Evolutionary conservation across 2,329 filamentous ascomycete genomes (phyloP).

Genomic region (Epichloe aotearoae): DNA sequence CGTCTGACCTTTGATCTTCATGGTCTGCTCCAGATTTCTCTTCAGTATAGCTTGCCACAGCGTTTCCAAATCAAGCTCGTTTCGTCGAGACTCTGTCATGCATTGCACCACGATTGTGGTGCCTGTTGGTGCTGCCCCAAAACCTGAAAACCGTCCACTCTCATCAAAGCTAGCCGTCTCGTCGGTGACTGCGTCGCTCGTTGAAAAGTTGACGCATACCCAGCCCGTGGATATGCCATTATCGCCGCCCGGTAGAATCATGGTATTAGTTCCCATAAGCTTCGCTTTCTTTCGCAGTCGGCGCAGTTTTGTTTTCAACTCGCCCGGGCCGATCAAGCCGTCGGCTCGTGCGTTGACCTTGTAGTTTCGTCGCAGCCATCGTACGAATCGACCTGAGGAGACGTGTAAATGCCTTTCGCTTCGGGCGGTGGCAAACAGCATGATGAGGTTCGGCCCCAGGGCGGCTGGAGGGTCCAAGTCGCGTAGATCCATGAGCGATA

Average conservation of each 20-base stretch:
- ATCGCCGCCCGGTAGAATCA: conserved; percentile 52
- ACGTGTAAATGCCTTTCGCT: conserved; percentile 90
- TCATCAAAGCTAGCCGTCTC: conserved; percentile 33
- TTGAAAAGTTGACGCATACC: conserved; percentile 86
- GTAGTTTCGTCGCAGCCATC: conserved; percentile 66
- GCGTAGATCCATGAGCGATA: conserved; percentile 72
- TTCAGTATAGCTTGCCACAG: conserved; percentile 35
- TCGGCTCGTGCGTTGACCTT: conserved; percentile 68
- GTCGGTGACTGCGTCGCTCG: conserved; percentile 42
- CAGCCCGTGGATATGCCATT: conserved; percentile 88
- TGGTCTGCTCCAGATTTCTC: conserved; percentile 18
- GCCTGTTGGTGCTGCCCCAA: conserved; percentile 43
- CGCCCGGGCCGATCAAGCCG: conserved; percentile 77
- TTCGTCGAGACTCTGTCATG: conserved; percentile 39
- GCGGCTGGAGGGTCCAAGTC: conserved; percentile 74
- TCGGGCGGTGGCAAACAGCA: conserved; percentile 83
- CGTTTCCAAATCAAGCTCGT: conserved; percentile 38
- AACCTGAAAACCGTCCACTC: conserved; percentile 57
- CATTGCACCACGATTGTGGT: conserved; percentile 44
- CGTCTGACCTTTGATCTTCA: conserved; percentile 17
- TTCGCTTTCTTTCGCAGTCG: conserved; percentile 71
- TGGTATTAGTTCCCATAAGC: conserved; percentile 59
- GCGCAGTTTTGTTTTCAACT: conserved; percentile 75
- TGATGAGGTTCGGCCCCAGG: conserved; percentile 75
- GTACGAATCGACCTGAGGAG: conserved; percentile 74